Evolutionary conservation across 768 basidiomycete species (phyloP).

Genomic region (Tricholoma terreum): DNA sequence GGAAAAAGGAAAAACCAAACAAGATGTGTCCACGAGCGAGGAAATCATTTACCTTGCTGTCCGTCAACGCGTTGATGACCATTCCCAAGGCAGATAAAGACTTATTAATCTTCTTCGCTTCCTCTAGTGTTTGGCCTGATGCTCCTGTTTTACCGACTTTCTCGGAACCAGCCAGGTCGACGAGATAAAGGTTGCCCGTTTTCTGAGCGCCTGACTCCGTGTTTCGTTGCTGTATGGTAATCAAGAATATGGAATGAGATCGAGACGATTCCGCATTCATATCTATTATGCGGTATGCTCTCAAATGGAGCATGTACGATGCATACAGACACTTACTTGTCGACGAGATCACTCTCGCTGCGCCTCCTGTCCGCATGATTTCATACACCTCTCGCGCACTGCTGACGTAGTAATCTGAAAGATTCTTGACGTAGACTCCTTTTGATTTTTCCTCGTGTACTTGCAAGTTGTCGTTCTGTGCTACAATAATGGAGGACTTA

Average conservation of each 20-base stretch:
- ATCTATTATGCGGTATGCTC: slow-evolving; percentile 37
- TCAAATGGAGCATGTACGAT: slow-evolving; percentile 11
- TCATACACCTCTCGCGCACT: slow-evolving; percentile 96
- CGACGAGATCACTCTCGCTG: slow-evolving; percentile 86
- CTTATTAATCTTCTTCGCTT: slow-evolving; percentile 99
- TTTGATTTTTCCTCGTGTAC: slow-evolving; percentile 97
- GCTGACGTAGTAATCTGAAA: slow-evolving; percentile 97
- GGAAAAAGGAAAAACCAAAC: not conserved
- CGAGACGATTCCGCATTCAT: slow-evolving; percentile 99
- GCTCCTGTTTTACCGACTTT: slow-evolving; percentile 99
- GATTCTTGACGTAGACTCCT: slow-evolving; percentile 96
- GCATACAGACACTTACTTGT: slow-evolving; percentile 62
- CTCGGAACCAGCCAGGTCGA: slow-evolving; percentile 97
- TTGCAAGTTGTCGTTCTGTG: slow-evolving; percentile 97
- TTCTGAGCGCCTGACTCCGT: slow-evolving; percentile 95
- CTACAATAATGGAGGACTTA: slow-evolving; percentile 33
- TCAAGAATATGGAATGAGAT: slow-evolving; percentile 98
- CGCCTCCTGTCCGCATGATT: slow-evolving; percentile 96
- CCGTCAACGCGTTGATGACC: slow-evolving; percentile 98
- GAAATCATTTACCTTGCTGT: slow-evolving; percentile 66
- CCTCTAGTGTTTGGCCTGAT: slow-evolving; percentile 96
- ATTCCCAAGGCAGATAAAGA: slow-evolving; percentile 95
- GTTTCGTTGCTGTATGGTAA: slow-evolving; percentile 95
- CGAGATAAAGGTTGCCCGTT: slow-evolving; percentile 94
- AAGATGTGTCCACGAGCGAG: not conserved